Evolutionary conservation across 768 basidiomycete species (phyloP), one percentile per base, ranked within the genome.

Genomic region (Russula sp.): DNA sequence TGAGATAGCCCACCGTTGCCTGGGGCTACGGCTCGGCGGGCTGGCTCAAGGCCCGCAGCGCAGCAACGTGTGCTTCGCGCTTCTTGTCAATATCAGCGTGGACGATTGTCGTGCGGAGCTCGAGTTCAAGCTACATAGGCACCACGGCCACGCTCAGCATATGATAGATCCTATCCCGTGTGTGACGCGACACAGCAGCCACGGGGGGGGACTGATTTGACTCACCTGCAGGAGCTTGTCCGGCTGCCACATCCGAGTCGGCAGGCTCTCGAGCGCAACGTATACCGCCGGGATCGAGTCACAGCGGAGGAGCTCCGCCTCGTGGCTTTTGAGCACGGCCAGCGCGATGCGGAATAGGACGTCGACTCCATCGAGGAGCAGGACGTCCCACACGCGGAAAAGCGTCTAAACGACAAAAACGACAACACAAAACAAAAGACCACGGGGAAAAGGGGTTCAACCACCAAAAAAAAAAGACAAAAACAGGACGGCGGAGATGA

Each of bases 331-430:
- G 53, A 99, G 78, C 45, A 98, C 92, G 20, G 85, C 88, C 45
- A 98, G 78, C 0, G 94, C 93, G 49, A 95, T 74, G n/a, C 95
- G 86, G 75, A 94, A 94, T 16, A 96, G 79, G 6, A 93, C 89
- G 66, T 95, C 93, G 29, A 93, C 78, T 1, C 96, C 96, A 69
- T 97, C 93, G 2, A 95, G 85, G 59, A 98, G 83, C 73, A 98
- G 91, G 20, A 97, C 80, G 68, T 99, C 96, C 95, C 97, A 98
- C 7, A 98, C 86, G 53, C 96, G 79, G 75, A 98, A 95, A 43
- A 98, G 77, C 0, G 95, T 98, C 92, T 94, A 66, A 18, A 34
- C 25, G 29, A 47, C 13, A 39, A 49, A 20, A 36, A 18, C 3
- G 20, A 29, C 25, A 16, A 34, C 1, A 34, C 14, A 16, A 1